Base-by-base conservation (phyloP, 306 rosid genomes). In the Cotoneaster glaucophyllus region DNA sequence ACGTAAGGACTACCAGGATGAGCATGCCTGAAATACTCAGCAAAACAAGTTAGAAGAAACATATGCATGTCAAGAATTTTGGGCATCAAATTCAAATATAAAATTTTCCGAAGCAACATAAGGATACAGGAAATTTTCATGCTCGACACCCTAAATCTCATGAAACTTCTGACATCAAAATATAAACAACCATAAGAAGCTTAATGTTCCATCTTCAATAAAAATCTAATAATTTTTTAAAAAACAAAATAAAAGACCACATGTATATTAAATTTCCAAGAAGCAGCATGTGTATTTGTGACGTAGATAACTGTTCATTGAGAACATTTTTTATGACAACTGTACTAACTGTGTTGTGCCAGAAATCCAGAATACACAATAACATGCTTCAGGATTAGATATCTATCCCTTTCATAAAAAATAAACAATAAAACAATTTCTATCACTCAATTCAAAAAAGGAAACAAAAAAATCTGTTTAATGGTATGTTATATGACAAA, bases 1-100 rank as follows among this genome's bases (percentile, higher is more conserved):
- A 94, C 98, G 77, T 94, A 94, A 18, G 98, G 98, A 80, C 86
- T 94, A 71, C 98, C 98, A 31, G 98, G 98, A 89, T 91, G 97
- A 79, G 98, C 97, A 86, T 94, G 98, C 91, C 98, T 94, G 86
- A 56, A 73, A 81, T 64, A 58, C 70, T 81, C 54, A 28, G 68
- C 73, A 31, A 80, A 77, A 77, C 75, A 50, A 72, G 74, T 78
- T 24, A 78, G 26, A 67, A 4, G 41, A 50, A 56, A 50, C 18
- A 71, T 25, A 53, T 34, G 76, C 70, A 78, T 18, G 32, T 74
- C 79, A 82, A 52, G 69, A 39, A 57, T 41, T 15, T 6, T 58
- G 56, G 56, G 22, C 17, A 71, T 43, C 52, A 57, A 22, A 26
- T 18, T 41, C 39, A 19, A 77, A 54, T 73, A 44, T 29, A 11